phyloP scores from a whole-genome alignment of 2,329 filamentous ascomycete genomes.

The Trichoderma sp. region DNA sequence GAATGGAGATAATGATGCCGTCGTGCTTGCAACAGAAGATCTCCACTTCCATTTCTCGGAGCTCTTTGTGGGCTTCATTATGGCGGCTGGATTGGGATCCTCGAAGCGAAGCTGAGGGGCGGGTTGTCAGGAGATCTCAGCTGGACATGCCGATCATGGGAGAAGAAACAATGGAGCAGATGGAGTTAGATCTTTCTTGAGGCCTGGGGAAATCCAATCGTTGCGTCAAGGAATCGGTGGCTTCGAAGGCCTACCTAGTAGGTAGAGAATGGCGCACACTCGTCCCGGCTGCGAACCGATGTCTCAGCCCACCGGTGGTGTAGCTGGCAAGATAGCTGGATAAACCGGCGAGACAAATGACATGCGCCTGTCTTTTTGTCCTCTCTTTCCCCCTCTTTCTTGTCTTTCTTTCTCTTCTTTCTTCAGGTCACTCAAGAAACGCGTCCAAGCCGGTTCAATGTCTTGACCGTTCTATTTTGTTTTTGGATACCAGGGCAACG shows the following conservation, averaged over 20 bases:
- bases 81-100: neutral
- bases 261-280: neutral
- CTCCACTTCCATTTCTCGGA: constrained; percentile 40
- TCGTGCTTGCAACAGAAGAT: constrained; percentile 35
- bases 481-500: neutral
- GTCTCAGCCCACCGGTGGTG: constrained; percentile 17
- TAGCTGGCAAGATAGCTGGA: neutral
- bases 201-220: neutral
- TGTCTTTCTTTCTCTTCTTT: neutral
- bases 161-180: neutral
- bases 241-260: neutral
- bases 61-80: constrained; percentile 30
- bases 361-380: neutral
- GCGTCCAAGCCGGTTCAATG: neutral
- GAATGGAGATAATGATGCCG: constrained; percentile 27
- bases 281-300: neutral
- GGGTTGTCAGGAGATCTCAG: neutral
- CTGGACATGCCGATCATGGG: constrained; percentile 15
- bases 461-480: neutral
- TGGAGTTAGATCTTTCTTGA: neutral
- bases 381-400: neutral
- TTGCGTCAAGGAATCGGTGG: neutral
- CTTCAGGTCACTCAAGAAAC: neutral
- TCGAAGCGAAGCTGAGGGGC: neutral
- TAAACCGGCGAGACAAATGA: constrained; percentile 8